These are phyloP conservation scores for Dothideomycetes sp. DNA, from an alignment of 2,329 filamentous ascomycete species.

Conservation along the genomic window DNA sequence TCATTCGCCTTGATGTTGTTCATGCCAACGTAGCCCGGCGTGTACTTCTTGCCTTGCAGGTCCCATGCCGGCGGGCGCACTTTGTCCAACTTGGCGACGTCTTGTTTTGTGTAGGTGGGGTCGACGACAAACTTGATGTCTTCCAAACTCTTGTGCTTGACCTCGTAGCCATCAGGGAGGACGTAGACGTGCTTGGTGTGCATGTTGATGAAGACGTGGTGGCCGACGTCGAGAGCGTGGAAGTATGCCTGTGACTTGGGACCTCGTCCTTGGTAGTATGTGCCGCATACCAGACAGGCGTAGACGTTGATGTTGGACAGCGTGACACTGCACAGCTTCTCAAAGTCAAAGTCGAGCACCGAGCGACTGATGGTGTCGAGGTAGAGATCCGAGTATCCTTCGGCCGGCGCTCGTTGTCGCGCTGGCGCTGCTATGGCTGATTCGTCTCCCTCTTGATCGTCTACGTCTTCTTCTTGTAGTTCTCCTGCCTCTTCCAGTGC, in stretches of 20 bases:
- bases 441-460: constrained; percentile 24
- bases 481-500: constrained; percentile 29
- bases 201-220: constrained; percentile 99
- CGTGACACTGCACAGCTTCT: constrained; percentile 93
- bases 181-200: constrained; percentile 85
- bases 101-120: constrained; percentile 69
- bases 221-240: constrained; percentile 86
- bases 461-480: constrained; percentile 25
- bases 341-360: constrained; percentile 95
- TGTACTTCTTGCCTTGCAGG: constrained; percentile 73
- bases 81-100: constrained; percentile 72
- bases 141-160: constrained; percentile 85
- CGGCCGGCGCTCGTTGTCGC: constrained; percentile 68
- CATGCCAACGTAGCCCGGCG: constrained; percentile 93
- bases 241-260: constrained; percentile 96
- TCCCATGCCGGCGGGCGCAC: constrained; percentile 60
- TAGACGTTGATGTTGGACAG: constrained; percentile 98
- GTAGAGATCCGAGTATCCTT: constrained; percentile 91
- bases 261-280: constrained; percentile 90
- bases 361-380: constrained; percentile 92
- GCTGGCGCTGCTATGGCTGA: constrained; percentile 37
- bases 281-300: constrained; percentile 93
- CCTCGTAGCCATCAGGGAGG: constrained; percentile 92
- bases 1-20: constrained; percentile 99
- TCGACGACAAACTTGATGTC: constrained; percentile 98